Evolutionary conservation across 73 alveolate genomes (phyloP).

Genomic region (Uronychia setigera): DNA sequence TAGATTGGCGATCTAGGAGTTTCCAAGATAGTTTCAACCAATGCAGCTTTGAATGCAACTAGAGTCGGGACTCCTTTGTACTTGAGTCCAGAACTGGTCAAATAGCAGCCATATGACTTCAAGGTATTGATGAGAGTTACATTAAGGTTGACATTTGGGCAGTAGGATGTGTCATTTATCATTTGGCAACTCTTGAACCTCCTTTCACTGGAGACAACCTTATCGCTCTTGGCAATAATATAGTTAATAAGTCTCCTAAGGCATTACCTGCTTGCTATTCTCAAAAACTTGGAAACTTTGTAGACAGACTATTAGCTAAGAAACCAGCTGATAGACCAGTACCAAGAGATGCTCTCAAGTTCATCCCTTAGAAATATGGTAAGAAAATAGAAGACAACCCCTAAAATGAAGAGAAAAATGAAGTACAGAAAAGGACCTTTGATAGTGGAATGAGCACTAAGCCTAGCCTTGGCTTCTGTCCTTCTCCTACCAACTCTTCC

Average conservation of each 20-base stretch:
- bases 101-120: constrained; percentile 95
- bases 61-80: constrained; percentile 99
- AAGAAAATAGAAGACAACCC: background rate
- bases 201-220: constrained; percentile 97
- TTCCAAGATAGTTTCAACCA: constrained; percentile 83
- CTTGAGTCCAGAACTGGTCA: constrained; percentile 95
- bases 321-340: constrained; percentile 57
- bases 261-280: constrained; percentile 64
- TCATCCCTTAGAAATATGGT: constrained; percentile 2
- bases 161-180: constrained; percentile 94
- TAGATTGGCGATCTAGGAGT: constrained; percentile 98
- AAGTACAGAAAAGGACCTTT: background rate
- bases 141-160: constrained; percentile 97
- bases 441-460: background rate
- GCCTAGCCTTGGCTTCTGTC: background rate
- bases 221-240: constrained; percentile 88
- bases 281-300: background rate
- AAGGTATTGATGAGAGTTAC: constrained; percentile 12
- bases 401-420: background rate
- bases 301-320: constrained; percentile 30
- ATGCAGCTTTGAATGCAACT: constrained; percentile 79
- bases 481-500: background rate
- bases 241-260: constrained; percentile 89
- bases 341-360: constrained; percentile 54
- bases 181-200: constrained; percentile 90